Evolutionary conservation across 495 filamentous ascomycete species (phyloP), one percentile per base, ranked within the genome.

Genomic region (Hypomontagnella monticulosa): DNA sequence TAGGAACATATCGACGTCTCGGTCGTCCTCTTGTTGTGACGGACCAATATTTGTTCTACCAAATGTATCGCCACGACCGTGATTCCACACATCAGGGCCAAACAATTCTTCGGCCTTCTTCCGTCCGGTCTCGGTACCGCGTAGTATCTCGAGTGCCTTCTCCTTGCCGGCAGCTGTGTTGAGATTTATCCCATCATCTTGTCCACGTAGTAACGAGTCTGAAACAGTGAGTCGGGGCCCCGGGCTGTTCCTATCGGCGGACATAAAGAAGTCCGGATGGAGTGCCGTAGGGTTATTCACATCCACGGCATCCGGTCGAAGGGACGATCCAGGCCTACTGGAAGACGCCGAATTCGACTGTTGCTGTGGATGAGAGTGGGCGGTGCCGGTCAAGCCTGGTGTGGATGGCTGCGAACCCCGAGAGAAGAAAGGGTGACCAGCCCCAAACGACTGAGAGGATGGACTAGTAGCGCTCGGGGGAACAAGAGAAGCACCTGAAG

Each of bases 1-100:
- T 34, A 78, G 71, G 63, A 84, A 86, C 79, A 86, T 79, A 53
- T 81, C 76, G 11, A 81, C 79, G 8, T 76, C 75, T 8, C 75
- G 76, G n/a, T 79, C 78, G 38, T 80, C 81, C 7, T 77, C 71
- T 1, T 77, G 76, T 1, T 73, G 65, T 20, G 18, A 60, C n/a
- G 66, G 66, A 11, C 58, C 58, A 32, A 72, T 67, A 14, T 66
- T 69, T 12, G 65, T 42, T 51, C 67, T 49, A 48, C 52, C 40
- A 42, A 71, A 75, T 46, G 30, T 58, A 37, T 67, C 73, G 43
- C 33, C 73, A 23, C 54, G 73, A 54, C 32, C 47, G 4, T 64
- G 63, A 52, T 64, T 69, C 76, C 78, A 79, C 0, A 76, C 69
- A 14, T 72, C 70, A 0, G 56, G 66, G 0, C 80, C 79, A 57